Percentiles rank a stretch among this genome's conserved stretches.
Conservation (phyloP, 1,139 yeast genomes). For the Hemisphaericaspora xylofermentans region DNA sequence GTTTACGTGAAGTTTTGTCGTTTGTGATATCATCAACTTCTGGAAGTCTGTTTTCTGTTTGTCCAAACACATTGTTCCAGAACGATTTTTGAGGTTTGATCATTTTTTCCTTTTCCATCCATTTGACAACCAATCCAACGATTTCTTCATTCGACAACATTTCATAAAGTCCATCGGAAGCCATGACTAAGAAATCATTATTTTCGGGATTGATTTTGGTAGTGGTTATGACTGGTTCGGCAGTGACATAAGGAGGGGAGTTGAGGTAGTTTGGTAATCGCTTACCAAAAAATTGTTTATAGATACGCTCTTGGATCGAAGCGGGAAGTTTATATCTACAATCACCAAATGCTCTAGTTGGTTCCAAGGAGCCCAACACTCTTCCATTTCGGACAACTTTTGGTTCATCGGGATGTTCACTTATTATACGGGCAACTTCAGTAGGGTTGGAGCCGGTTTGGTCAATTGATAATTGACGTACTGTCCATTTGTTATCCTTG, state of each 20-base stretch:
- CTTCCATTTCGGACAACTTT: slow-evolving; percentile 84
- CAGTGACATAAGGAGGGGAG: slow-evolving; percentile 97
- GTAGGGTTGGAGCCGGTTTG: slow-evolving; percentile 92
- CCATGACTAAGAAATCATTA: slow-evolving; percentile 87
- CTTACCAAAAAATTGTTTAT: slow-evolving; percentile 80
- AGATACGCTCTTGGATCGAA: slow-evolving; percentile 70
- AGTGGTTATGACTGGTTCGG: slow-evolving; percentile 89
- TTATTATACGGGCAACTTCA: slow-evolving; percentile 78
- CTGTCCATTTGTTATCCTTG: slow-evolving; percentile 78
- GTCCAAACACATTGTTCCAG: slow-evolving; percentile 45
- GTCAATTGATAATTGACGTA: slow-evolving; percentile 80
- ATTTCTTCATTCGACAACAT: slow-evolving; percentile 90
- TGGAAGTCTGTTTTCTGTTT: slow-evolving; percentile 56
- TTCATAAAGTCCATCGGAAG: slow-evolving; percentile 92
- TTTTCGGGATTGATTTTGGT: slow-evolving; percentile 69
- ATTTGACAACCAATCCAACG: slow-evolving; percentile 85
- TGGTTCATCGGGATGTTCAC: slow-evolving; percentile 91
- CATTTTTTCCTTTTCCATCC: slow-evolving; percentile 83
- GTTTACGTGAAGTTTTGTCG: slow-evolving; percentile 48
- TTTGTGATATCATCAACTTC: slow-evolving; percentile 61
- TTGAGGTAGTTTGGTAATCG: slow-evolving; percentile 73
- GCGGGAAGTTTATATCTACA: slow-evolving; percentile 83
- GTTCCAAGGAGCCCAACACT: slow-evolving; percentile 91
- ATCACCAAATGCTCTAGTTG: slow-evolving; percentile 96
- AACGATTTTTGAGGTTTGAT: slow-evolving; percentile 52